phyloP scores from a whole-genome alignment of 495 filamentous ascomycete species.

The Xylaria intraflava region DNA sequence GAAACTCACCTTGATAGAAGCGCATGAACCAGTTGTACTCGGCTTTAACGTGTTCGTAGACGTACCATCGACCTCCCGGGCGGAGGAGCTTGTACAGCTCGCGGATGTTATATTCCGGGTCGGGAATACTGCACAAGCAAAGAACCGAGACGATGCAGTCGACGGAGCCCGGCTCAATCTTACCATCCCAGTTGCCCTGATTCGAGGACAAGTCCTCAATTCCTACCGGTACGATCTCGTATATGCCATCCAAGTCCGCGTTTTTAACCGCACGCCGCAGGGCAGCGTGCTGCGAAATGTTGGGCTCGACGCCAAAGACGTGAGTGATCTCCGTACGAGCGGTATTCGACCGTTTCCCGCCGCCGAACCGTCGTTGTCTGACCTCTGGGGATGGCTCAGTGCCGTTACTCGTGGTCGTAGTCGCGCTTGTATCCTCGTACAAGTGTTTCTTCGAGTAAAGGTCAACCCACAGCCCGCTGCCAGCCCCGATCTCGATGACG shows the following conservation, averaged over 20 bases:
- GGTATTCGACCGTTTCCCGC: neutral
- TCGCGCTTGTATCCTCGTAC: neutral
- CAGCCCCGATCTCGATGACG: constrained; percentile 45
- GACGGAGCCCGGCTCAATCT: constrained; percentile 46
- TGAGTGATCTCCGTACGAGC: constrained; percentile 34
- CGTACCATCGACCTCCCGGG: constrained; percentile 60
- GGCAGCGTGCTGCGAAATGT: constrained; percentile 44
- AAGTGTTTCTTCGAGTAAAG: constrained; percentile 22
- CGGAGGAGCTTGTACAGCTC: constrained; percentile 58
- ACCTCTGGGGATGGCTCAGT: neutral
- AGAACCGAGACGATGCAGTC: constrained; percentile 65
- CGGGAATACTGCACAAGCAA: constrained; percentile 66
- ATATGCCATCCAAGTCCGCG: constrained; percentile 51
- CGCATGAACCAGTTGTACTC: constrained; percentile 42
- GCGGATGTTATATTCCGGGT: constrained; percentile 48
- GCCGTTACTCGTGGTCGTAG: neutral
- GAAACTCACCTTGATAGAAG: constrained; percentile 44
- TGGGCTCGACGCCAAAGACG: constrained; percentile 66
- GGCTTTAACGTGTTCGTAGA: constrained; percentile 63
- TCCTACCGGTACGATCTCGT: constrained; percentile 57
- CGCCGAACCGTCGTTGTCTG: neutral
- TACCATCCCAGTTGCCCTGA: constrained; percentile 30
- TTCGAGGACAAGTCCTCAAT: constrained; percentile 47
- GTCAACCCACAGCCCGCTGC: constrained; percentile 41
- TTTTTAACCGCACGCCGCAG: constrained; percentile 41